A percentile compares a stretch with the other conserved stretches of the same genome.
These are phyloP conservation scores for Stemphylium beticola DNA, from an alignment of 2,329 filamentous ascomycete genomes.

Conservation along the genomic window DNA sequence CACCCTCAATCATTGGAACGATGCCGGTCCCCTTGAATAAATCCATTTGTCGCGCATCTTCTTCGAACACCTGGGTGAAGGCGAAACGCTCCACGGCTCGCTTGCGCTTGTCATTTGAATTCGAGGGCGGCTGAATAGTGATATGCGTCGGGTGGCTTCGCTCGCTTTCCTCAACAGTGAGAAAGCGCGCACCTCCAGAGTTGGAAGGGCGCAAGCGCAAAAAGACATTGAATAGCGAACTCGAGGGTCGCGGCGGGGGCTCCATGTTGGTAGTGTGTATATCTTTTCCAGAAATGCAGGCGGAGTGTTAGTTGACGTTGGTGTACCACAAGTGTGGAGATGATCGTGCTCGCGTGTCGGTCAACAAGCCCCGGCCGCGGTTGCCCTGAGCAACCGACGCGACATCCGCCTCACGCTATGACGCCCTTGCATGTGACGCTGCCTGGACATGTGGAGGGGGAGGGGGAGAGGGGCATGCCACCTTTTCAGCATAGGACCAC, in stretches of 20 bases:
- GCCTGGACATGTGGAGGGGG: background rate
- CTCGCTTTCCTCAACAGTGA: slow-evolving; percentile 70
- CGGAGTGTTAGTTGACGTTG: slow-evolving; percentile 8
- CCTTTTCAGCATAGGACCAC: no score
- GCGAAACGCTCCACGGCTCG: slow-evolving; percentile 91
- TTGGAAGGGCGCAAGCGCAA: slow-evolving; percentile 70
- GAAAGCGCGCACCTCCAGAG: slow-evolving; percentile 63
- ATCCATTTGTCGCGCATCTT: slow-evolving; percentile 82
- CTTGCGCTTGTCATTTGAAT: slow-evolving; percentile 80
- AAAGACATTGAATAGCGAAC: slow-evolving; percentile 85
- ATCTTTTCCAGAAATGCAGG: slow-evolving; percentile 3
- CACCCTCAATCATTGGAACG: slow-evolving; percentile 77
- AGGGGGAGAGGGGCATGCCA: no score
- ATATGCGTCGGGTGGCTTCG: slow-evolving; percentile 55
- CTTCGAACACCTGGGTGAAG: slow-evolving; percentile 92
- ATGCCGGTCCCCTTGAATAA: slow-evolving; percentile 83
- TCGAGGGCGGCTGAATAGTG: slow-evolving; percentile 69
- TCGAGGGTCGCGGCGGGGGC: slow-evolving; percentile 43
- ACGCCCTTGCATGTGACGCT: slow-evolving; percentile 1
- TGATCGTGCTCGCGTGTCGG: slow-evolving; percentile 14
- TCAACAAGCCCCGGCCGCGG: slow-evolving; percentile 20
- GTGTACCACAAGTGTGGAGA: slow-evolving; percentile 11
- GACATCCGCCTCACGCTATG: background rate
- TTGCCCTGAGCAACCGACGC: slow-evolving; percentile 23
- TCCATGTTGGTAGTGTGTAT: slow-evolving; percentile 40